Evolutionary conservation across 306 rosid species (phyloP), one percentile per base, ranked within the genome.

Genomic region (Quercus dentata): DNA sequence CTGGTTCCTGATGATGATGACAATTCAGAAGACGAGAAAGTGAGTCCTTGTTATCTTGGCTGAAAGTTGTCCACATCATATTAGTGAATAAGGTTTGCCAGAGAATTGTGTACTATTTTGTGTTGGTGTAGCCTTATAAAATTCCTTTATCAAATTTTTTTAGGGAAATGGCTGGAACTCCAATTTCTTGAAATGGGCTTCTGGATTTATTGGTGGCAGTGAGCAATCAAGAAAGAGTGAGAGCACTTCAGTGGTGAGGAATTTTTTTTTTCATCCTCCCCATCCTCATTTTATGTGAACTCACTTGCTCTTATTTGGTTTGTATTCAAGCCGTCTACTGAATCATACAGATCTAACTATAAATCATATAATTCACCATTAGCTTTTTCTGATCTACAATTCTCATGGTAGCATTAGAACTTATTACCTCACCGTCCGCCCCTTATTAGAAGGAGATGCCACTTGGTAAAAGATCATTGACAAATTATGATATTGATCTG

Each of bases 121-220:
- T 49, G 54, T 11, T 9, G 54, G 5, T 12, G 54, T 64, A 73
- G 62, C 71, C 74, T 75, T 76, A 35, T 71, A 35, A 20, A 73
- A 58, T 68, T 15, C 72, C 79, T 75, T 82, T 38, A n/a, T 76
- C 67, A 6, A 58, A 27, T 84, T 72, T 74, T 57, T 74, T 54
- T 69, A 95, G 99, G 97, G 89, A 79, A 87, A 76, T 85, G 68
- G 85, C 82, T 95, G 99, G 99, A 91, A 95, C 88, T 85, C 96
- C 64, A 93, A 91, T 86, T 75, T 95, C 51, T 69, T 93, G 69
- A 95, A 88, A 87, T 95, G 99, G 99, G 98, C 99, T 73, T 87
- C 97, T 85, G 97, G 93, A 81, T 88, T 95, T 76, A 89, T 95
- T 85, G 79, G 97, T 78, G 81, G 89, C 78, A 85, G 74, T 73